Evolutionary conservation across 176 grass and related monocot species (phyloP).

Genomic region (Microstegium vimineum): DNA sequence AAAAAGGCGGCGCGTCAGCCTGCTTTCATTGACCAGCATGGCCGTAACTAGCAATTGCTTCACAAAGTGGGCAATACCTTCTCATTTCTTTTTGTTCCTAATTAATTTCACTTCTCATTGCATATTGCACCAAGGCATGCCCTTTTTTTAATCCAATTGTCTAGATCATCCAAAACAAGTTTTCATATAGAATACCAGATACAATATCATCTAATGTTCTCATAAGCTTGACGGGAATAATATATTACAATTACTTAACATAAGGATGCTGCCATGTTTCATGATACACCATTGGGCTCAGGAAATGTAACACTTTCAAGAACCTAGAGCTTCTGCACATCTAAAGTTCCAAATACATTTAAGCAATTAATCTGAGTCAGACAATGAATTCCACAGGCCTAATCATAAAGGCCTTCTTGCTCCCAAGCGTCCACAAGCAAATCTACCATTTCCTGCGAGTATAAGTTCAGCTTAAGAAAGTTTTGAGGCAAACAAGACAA

Average conservation of each 20-base stretch:
- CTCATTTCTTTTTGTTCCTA: not conserved
- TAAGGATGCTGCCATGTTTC: constrained; percentile 10
- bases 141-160: not conserved
- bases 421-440: constrained; percentile 94
- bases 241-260: constrained; percentile 36
- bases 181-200: not conserved
- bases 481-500: not conserved
- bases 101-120: not conserved
- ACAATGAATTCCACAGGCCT: constrained; percentile 15
- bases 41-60: not conserved
- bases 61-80: not conserved
- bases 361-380: not conserved
- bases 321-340: constrained; percentile 23
- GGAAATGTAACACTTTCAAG: not conserved
- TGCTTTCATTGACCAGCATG: not conserved
- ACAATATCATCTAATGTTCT: not conserved
- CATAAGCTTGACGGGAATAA: not conserved
- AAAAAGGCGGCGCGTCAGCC: too few relatives aligned
- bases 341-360: not conserved
- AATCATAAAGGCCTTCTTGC: constrained; percentile 90
- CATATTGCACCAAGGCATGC: not conserved
- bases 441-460: constrained; percentile 89
- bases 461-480: constrained; percentile 28
- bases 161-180: not conserved
- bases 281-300: constrained; percentile 14